Evolutionary conservation across 495 filamentous ascomycete genomes (phyloP).

Genomic region (Niebla homalea): DNA sequence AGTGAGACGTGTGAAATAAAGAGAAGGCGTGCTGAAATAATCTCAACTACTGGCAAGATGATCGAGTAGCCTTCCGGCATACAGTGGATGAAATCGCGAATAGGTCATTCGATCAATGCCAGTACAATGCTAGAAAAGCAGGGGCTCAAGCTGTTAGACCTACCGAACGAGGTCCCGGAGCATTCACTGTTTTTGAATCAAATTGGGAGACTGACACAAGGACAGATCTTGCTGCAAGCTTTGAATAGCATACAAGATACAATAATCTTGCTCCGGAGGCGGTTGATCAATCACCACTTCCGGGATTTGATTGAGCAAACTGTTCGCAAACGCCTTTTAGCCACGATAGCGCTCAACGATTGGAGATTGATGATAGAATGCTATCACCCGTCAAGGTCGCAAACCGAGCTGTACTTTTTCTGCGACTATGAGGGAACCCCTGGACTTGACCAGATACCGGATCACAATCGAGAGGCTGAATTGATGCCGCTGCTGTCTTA

Average conservation of each 20-base stretch:
- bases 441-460: slow-evolving; percentile 28
- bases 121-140: neutral
- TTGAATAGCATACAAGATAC: slow-evolving; percentile 50
- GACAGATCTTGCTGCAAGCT: slow-evolving; percentile 56
- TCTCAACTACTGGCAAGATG: too few species aligned
- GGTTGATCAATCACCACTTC: slow-evolving; percentile 51
- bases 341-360: slow-evolving; percentile 40
- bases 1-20: too few species aligned
- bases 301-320: slow-evolving; percentile 54
- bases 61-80: too few species aligned
- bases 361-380: slow-evolving; percentile 62
- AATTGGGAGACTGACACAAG: neutral
- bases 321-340: slow-evolving; percentile 48
- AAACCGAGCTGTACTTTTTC: slow-evolving; percentile 53
- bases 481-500: slow-evolving; percentile 38
- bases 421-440: slow-evolving; percentile 54
- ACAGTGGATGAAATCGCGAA: too few species aligned
- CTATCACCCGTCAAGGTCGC: slow-evolving; percentile 57
- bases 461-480: slow-evolving; percentile 24
- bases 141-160: slow-evolving; percentile 5
- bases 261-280: slow-evolving; percentile 43
- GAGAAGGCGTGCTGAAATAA: too few species aligned
- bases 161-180: slow-evolving; percentile 16
- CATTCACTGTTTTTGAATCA: neutral
- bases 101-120: neutral